Evolutionary conservation across 2,329 filamentous ascomycete genomes (phyloP), one percentile per base, ranked within the genome.

Genomic region (Coniochaeta hoffmannii): DNA sequence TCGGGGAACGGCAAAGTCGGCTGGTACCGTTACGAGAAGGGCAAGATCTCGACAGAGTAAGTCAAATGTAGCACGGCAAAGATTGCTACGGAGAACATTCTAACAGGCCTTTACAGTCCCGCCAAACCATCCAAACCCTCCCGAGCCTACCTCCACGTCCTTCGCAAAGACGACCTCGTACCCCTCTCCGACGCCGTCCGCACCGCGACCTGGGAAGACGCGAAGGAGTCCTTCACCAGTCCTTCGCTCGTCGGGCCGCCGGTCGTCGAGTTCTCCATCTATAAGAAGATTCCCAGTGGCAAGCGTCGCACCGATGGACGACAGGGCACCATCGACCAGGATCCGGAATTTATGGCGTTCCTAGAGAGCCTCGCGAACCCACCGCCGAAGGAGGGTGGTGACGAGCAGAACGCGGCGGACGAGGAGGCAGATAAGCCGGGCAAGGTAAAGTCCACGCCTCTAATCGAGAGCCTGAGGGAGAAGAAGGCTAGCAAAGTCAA

Each of bases 301-400:
- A 90, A 89, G 68, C 82, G 83, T 52, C 85, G 90, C 32, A 82
- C 84, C 54, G 94, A 99, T 74, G 84, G 85, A 54, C 86, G 92
- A 14, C 90, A 96, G 68, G 94, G 93, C 54, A 96, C 91, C 3
- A 97, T 99, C 62, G 94, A 99, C 64, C 91, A 96, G 68, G 94
- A 99, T 65, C 85, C 90, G 0, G 94, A 97, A 63, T 99, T 97
- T 64, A 95, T 97, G 76, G 85, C 86, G 26, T 99, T 97, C 68
- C 79, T 99, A 8, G 89, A 95, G 68, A 88, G 83, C 54, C 79
- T 97, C 50, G 95, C 92, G 1, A 90, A 95, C 62, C 82, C 82
- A 78, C 82, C n/a, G 63, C 74, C 79, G 15, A 68, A 70, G 6
- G 73, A 78, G 12, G 65, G 81, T 12, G 65, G 74, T 10, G 70